Base-by-base conservation (phyloP, 2,329 filamentous ascomycete species). In the Trichoderma pleuroti region DNA sequence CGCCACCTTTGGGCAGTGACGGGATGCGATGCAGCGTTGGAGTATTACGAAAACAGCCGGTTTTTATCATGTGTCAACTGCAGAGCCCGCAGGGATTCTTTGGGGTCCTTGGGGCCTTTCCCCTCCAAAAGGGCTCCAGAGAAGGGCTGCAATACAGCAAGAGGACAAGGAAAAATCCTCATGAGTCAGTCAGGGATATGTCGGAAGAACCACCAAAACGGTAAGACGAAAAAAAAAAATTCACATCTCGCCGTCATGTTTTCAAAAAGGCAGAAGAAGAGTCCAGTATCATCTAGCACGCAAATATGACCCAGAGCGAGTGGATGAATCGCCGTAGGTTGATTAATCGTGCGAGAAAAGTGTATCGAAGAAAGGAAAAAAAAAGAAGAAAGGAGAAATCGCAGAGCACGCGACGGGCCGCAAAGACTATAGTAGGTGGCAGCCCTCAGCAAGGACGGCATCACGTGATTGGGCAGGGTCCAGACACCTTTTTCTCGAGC, bases 301-400 rank as follows among this genome's bases (percentile, higher is more conserved):
- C 80, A 86, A 86, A 87, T 88, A 86, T 88, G 86, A 88, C 86
- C 86, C 83, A 82, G 77, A 82, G 80, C 77, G 81, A 86, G 84
- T 87, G 79, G 81, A 78, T 70, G 80, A 82, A 76, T 86, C 79
- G 77, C 81, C 77, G 81, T 81, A 84, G 86, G 85, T 88, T 88
- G 86, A 88, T 88, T 88, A 84, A 84, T 87, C 82, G 85, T 88
- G 86, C 86, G 26, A 70, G 70, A 76, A 74, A 75, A 80, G 60
- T 79, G 79, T 76, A 73, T 74, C 56, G 76, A 76, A 77, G 78
- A 78, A 75, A 75, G 77, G 75, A 75, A 68, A 75, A 75, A 74
- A 42, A 75, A 73, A 75, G 66, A 72, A 70, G 71, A 64, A 74
- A 65, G 26, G 26, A 5, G 26, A 28, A 72, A 70, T 26, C 26